phyloP scores from a whole-genome alignment of 371 early-diverging fungal genomes.

The Gilbertella persicaria region DNA sequence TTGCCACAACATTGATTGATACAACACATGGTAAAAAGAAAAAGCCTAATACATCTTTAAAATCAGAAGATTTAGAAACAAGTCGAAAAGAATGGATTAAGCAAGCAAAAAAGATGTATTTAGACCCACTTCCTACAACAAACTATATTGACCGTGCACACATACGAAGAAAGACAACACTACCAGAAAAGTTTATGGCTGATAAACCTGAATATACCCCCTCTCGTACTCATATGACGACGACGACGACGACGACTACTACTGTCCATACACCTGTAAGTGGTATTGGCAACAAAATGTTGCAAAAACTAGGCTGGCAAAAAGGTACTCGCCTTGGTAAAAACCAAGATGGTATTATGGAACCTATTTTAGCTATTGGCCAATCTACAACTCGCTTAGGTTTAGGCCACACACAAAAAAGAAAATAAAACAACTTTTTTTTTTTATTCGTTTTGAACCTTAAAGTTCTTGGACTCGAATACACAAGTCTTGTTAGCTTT shows the following conservation, averaged over 20 bases:
- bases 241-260: not conserved
- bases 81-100: conserved; percentile 19
- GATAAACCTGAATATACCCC: not conserved
- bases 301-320: conserved; percentile 49
- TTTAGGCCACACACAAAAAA: conserved; percentile 16
- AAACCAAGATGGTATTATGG: conserved; percentile 30
- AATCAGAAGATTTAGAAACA: conserved; percentile 8
- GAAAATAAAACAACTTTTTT: conserved; percentile 12
- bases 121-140: not conserved
- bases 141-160: conserved; percentile 22
- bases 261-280: conserved; percentile 17
- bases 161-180: conserved; percentile 11
- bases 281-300: conserved; percentile 36
- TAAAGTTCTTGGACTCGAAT: conserved; percentile 29
- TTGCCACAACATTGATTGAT: conserved; percentile 21
- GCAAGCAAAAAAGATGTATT: conserved; percentile 5
- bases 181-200: conserved; percentile 3
- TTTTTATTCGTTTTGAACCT: conserved; percentile 14
- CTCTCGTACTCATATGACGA: not conserved
- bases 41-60: not conserved
- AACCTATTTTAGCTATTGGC: conserved; percentile 21
- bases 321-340: conserved; percentile 44
- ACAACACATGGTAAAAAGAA: conserved; percentile 13
- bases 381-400: conserved; percentile 29
- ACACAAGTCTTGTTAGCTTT: conserved; percentile 20